phyloP scores from a whole-genome alignment of 139 green algal genomes.

The Picocystis salinarum region DNA sequence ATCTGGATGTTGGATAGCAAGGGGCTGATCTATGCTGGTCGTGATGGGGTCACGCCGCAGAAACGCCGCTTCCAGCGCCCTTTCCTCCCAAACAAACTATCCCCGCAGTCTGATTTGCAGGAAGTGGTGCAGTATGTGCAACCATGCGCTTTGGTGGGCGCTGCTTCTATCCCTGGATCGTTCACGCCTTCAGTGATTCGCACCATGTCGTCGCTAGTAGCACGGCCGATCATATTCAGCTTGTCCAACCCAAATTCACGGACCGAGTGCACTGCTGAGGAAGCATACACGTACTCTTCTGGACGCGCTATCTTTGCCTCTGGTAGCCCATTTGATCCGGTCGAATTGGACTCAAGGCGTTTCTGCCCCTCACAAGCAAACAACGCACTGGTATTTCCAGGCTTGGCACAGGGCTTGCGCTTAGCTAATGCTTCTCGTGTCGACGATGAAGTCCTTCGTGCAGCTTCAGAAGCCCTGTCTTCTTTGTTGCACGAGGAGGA shows the following conservation, averaged over 20 bases:
- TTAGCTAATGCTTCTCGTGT: neutral
- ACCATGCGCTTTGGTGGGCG: slow-evolving; percentile 40
- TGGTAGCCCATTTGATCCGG: slow-evolving; percentile 52
- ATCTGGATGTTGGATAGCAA: slow-evolving; percentile 32
- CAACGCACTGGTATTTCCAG: slow-evolving; percentile 23
- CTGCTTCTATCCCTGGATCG: slow-evolving; percentile 22
- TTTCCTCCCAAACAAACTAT: slow-evolving; percentile 12
- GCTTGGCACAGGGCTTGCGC: slow-evolving; percentile 12
- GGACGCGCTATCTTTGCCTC: slow-evolving; percentile 59
- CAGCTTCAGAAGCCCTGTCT: neutral
- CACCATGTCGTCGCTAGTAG: slow-evolving; percentile 35
- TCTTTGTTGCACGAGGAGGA: neutral
- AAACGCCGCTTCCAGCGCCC: slow-evolving; percentile 20
- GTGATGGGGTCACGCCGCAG: slow-evolving; percentile 27
- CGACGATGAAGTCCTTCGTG: slow-evolving; percentile 1
- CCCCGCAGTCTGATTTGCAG: slow-evolving; percentile 5
- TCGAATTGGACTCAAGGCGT: neutral
- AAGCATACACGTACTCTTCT: slow-evolving; percentile 28
- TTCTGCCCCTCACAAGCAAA: slow-evolving; percentile 14
- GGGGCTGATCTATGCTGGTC: slow-evolving; percentile 20
- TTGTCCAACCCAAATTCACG: slow-evolving; percentile 78
- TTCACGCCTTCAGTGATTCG: slow-evolving; percentile 20
- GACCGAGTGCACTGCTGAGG: slow-evolving; percentile 65
- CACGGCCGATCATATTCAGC: slow-evolving; percentile 69
- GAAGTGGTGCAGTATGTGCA: slow-evolving; percentile 34